phyloP scores from a whole-genome alignment of 164 flowering plant species.

The Platanus orientalis region DNA sequence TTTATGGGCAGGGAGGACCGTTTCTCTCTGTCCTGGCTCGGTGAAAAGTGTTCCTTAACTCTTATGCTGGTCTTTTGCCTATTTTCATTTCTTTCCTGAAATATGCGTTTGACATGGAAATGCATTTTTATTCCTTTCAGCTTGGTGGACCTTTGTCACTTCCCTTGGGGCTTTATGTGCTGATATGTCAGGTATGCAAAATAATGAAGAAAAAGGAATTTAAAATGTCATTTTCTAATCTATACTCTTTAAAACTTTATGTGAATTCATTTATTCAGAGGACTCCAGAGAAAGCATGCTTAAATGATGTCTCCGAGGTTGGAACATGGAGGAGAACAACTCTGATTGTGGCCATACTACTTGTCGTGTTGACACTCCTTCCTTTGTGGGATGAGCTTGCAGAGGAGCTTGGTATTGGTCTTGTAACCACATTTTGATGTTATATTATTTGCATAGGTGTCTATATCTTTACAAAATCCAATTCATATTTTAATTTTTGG shows the following conservation, averaged over 20 bases:
- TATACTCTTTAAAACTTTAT: neutral
- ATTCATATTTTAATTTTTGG: neutral
- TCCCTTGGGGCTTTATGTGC: conserved; percentile 95
- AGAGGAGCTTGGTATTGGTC: conserved; percentile 95
- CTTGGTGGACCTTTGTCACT: conserved; percentile 96
- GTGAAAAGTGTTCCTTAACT: too few species aligned
- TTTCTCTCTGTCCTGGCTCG: too few species aligned
- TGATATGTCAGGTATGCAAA: conserved; percentile 84
- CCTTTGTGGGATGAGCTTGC: conserved; percentile 97
- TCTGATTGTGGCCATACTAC: conserved; percentile 42
- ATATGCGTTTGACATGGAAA: too few species aligned
- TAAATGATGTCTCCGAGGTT: conserved; percentile 90
- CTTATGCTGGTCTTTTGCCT: too few species aligned
- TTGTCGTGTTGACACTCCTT: conserved; percentile 75
- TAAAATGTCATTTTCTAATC: neutral
- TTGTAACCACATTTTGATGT: conserved; percentile 71
- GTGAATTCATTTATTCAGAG: conserved; percentile 45
- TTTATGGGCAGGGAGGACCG: too few species aligned
- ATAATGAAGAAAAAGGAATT: neutral
- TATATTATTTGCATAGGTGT: neutral
- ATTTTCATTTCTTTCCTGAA: too few species aligned
- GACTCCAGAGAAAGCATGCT: conserved; percentile 91
- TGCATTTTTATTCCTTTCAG: conserved; percentile 41
- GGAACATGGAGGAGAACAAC: conserved; percentile 81
- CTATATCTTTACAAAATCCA: neutral